Percentiles rank a stretch among this genome's conserved stretches.
Evolutionary conservation across 2,329 filamentous ascomycete genomes (phyloP).

Genomic region (Beauveria australis): DNA sequence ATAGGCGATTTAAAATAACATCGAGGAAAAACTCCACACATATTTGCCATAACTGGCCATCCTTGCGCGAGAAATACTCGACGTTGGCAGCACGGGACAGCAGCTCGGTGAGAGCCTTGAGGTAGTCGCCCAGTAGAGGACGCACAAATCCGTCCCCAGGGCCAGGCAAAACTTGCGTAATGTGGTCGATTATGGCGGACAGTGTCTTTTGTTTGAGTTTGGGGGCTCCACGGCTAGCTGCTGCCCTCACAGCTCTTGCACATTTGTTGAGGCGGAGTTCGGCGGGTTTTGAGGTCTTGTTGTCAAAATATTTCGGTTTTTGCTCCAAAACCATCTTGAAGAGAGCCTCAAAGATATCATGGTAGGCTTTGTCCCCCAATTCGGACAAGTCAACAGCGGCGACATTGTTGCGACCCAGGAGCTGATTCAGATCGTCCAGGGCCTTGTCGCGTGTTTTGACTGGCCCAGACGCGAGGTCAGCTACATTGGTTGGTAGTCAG

Average conservation of each 20-base stretch:
- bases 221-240: slow-evolving; percentile 59
- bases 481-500: neutral
- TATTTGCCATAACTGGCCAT: slow-evolving; percentile 55
- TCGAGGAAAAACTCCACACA: slow-evolving; percentile 64
- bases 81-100: slow-evolving; percentile 68
- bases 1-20: slow-evolving; percentile 43
- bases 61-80: slow-evolving; percentile 60
- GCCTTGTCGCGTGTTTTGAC: slow-evolving; percentile 31
- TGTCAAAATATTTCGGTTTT: slow-evolving; percentile 53
- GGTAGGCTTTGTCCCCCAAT: slow-evolving; percentile 70
- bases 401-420: slow-evolving; percentile 30
- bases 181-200: slow-evolving; percentile 71
- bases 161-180: slow-evolving; percentile 63
- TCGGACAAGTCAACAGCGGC: slow-evolving; percentile 28
- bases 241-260: slow-evolving; percentile 62
- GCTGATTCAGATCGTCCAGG: slow-evolving; percentile 31
- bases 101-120: slow-evolving; percentile 63
- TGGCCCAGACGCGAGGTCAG: neutral
- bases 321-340: slow-evolving; percentile 64
- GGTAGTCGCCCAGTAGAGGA: slow-evolving; percentile 67
- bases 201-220: slow-evolving; percentile 69
- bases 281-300: slow-evolving; percentile 36
- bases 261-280: slow-evolving; percentile 56
- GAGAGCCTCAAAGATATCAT: slow-evolving; percentile 71
- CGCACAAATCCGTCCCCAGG: slow-evolving; percentile 55